Percentiles rank a stretch among this genome's conserved stretches.
These are phyloP conservation scores for Mortierella sp. DNA, from an alignment of 371 early-diverging fungal genomes.

Conservation along the genomic window DNA sequence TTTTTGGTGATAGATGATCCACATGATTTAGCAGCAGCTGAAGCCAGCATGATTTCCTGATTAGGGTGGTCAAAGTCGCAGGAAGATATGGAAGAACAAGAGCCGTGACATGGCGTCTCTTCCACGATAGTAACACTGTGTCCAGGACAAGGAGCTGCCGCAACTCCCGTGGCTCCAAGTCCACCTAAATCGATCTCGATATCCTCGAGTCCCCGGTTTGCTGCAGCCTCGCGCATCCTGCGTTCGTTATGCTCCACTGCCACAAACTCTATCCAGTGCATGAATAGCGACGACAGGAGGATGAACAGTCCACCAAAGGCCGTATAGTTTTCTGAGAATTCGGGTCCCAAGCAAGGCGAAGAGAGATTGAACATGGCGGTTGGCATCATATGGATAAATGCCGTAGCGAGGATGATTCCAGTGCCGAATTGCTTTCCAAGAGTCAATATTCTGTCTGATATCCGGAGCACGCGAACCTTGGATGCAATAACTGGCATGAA, in stretches of 20 bases:
- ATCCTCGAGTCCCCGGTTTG: background rate
- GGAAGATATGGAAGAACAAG: conserved; percentile 13
- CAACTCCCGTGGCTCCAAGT: conserved; percentile 14
- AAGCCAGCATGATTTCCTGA: background rate
- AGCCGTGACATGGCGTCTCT: conserved; percentile 1
- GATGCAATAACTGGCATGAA: conserved; percentile 36
- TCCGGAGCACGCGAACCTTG: background rate
- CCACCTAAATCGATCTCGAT: conserved; percentile 16
- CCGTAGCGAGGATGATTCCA: conserved; percentile 85
- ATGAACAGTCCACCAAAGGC: conserved; percentile 63
- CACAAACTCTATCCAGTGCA: conserved; percentile 59
- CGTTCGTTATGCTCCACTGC: conserved; percentile 30
- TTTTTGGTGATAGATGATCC: background rate
- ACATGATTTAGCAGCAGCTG: background rate
- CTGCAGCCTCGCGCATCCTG: conserved; percentile 15
- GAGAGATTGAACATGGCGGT: conserved; percentile 58
- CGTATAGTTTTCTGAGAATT: conserved; percentile 57
- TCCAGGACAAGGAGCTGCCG: conserved; percentile 19
- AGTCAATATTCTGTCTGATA: background rate
- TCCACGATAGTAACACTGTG: conserved; percentile 20
- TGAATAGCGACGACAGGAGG: conserved; percentile 62
- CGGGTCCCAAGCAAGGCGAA: conserved; percentile 57
- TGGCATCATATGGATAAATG: conserved; percentile 79
- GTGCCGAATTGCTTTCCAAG: conserved; percentile 76
- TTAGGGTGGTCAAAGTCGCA: conserved; percentile 3